Conservation (phyloP, 495 filamentous ascomycete genomes). For the Aspergillus incahuasiensis region DNA sequence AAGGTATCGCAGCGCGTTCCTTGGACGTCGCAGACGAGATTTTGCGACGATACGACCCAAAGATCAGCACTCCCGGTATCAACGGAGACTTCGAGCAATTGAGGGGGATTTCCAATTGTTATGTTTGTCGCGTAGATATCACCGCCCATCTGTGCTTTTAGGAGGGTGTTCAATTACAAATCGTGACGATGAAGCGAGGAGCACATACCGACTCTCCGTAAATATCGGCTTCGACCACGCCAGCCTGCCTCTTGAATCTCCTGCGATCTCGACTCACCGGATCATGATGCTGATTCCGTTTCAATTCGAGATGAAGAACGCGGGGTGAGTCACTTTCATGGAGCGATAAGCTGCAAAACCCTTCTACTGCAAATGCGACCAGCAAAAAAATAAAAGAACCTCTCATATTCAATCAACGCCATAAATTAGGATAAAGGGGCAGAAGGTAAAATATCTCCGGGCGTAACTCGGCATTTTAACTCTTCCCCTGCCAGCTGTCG, state of each 20-base stretch:
- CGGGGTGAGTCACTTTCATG: slow-evolving; percentile 8
- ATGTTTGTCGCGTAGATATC: slow-evolving; percentile 57
- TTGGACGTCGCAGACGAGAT: slow-evolving; percentile 21
- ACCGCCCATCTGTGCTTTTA: slow-evolving; percentile 3
- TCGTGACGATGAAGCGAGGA: not conserved
- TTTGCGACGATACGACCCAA: slow-evolving; percentile 47
- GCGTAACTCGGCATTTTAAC: not conserved
- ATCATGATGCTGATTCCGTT: not conserved
- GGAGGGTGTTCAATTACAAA: not conserved
- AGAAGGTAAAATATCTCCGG: not conserved
- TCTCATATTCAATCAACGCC: not conserved
- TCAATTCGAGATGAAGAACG: slow-evolving; percentile 4
- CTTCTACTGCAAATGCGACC: not conserved
- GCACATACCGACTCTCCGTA: slow-evolving; percentile 7
- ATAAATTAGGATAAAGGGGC: not conserved
- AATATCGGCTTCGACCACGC: slow-evolving; percentile 2
- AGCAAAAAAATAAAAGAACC: slow-evolving; percentile 1
- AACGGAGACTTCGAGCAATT: slow-evolving; percentile 54
- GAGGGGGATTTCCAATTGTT: slow-evolving; percentile 62
- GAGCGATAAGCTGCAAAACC: not conserved
- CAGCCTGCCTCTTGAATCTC: slow-evolving; percentile 3
- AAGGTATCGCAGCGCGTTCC: slow-evolving; percentile 42
- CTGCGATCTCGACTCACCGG: slow-evolving; percentile 5
- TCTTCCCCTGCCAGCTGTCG: not conserved
- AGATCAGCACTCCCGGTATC: slow-evolving; percentile 80